phyloP scores from a whole-genome alignment of 306 rosid species.

The Fagus crenata region DNA sequence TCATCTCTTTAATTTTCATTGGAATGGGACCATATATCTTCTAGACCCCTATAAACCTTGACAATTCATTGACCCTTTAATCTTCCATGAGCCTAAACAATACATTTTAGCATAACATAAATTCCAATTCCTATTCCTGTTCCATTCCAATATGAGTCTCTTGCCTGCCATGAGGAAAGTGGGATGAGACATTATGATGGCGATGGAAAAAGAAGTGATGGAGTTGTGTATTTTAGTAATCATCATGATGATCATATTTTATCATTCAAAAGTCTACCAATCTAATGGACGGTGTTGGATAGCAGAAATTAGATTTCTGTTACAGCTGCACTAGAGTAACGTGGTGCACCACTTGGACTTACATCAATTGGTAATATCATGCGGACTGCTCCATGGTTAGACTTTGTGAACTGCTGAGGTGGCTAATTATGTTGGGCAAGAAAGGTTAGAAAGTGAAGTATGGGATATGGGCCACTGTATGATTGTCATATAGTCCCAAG shows the following conservation, averaged over 20 bases:
- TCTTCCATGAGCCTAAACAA: not conserved
- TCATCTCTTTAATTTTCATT: not conserved
- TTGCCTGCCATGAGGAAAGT: constrained; percentile 15
- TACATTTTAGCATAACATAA: not conserved
- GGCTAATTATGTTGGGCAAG: too few relatives aligned
- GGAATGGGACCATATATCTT: not conserved
- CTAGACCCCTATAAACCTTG: not conserved
- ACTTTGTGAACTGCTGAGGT: too few relatives aligned
- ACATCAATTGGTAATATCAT: too few relatives aligned
- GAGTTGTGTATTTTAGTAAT: not conserved
- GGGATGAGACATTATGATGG: not conserved
- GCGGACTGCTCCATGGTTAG: too few relatives aligned
- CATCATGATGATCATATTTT: not conserved
- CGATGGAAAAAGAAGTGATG: not conserved
- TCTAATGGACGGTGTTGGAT: not conserved
- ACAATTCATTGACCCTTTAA: not conserved
- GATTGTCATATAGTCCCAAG: too few relatives aligned
- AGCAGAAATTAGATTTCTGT: too few relatives aligned
- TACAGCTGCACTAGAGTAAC: too few relatives aligned
- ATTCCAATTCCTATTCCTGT: not conserved
- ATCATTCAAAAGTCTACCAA: not conserved
- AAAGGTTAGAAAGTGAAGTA: too few relatives aligned
- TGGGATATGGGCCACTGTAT: too few relatives aligned
- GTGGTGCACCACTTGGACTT: too few relatives aligned
- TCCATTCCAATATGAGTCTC: not conserved